phyloP scores from a whole-genome alignment of 148 eudicot genomes.

The Heliosperma pusillum region DNA sequence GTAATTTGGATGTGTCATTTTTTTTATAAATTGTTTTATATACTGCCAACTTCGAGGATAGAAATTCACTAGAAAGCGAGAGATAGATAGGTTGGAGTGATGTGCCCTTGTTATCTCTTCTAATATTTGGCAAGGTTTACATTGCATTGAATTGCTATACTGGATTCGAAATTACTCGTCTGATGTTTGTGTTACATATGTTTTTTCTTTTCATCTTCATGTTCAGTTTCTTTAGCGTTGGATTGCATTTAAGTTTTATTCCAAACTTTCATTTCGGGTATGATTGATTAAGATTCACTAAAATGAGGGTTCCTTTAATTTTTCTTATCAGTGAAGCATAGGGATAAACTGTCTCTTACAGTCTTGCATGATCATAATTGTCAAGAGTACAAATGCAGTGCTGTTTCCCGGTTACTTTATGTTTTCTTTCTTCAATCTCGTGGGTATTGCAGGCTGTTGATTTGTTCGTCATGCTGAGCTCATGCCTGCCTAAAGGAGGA shows the following conservation, averaged over 20 bases:
- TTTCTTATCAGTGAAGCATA: neutral
- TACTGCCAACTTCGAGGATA: neutral
- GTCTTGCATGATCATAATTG: neutral
- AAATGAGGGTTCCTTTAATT: neutral
- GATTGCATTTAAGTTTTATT: too few relatives aligned
- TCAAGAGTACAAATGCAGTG: neutral
- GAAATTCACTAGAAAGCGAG: neutral
- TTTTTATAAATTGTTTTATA: too few relatives aligned
- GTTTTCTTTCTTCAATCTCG: neutral
- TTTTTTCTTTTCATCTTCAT: neutral
- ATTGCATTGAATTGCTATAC: neutral
- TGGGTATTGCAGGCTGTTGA: slow-evolving; percentile 65
- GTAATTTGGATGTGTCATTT: too few relatives aligned
- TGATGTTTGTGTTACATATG: neutral
- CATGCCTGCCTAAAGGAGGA: slow-evolving; percentile 80
- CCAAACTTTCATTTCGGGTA: too few relatives aligned
- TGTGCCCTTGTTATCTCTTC: neutral
- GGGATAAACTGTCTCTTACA: neutral
- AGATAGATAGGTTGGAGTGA: neutral
- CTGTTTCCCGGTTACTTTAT: neutral
- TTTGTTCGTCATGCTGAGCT: slow-evolving; percentile 65
- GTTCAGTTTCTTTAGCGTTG: too few relatives aligned
- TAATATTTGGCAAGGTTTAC: neutral
- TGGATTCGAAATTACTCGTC: neutral
- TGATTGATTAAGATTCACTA: neutral